phyloP scores from a whole-genome alignment of 257 asterid genomes.

The Gentiana straminea region DNA sequence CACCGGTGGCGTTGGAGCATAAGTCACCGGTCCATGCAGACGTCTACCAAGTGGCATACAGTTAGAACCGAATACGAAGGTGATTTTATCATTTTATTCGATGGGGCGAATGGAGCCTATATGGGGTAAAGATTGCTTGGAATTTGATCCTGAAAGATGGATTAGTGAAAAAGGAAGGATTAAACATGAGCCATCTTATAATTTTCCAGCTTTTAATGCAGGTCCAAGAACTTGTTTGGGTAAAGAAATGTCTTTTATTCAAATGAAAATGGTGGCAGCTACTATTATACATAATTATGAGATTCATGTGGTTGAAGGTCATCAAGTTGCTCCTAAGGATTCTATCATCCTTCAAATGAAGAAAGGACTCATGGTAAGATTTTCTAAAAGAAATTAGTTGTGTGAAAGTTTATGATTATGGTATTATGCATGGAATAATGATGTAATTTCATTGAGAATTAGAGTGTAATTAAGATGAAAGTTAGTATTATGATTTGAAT shows the following conservation, averaged over 20 bases:
- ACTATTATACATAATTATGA: conserved; percentile 4
- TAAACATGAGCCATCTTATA: conserved; percentile 3
- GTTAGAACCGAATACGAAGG: neutral
- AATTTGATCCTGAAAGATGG: conserved; percentile 7
- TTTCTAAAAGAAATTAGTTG: conserved; percentile 26
- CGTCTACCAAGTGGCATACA: neutral
- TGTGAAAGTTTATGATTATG: too few relatives aligned
- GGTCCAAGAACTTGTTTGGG: conserved; percentile 6
- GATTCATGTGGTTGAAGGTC: conserved; percentile 33
- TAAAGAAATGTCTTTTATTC: conserved; percentile 3
- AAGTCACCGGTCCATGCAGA: neutral
- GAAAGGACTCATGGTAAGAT: conserved; percentile 45
- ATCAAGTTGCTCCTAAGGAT: conserved; percentile 32
- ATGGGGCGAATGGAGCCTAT: conserved; percentile 6
- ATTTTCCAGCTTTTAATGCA: conserved; percentile 4
- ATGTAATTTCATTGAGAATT: too few relatives aligned
- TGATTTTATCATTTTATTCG: neutral
- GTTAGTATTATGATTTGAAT: too few relatives aligned
- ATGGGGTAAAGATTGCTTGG: conserved; percentile 10
- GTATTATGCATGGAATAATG: too few relatives aligned
- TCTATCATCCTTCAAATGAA: conserved; percentile 50
- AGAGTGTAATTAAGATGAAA: too few relatives aligned
- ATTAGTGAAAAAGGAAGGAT: neutral
- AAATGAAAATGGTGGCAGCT: conserved; percentile 9
- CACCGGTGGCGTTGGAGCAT: conserved; percentile 3